Conservation (phyloP, 306 rosid species). For the Sicyos edulis region DNA sequence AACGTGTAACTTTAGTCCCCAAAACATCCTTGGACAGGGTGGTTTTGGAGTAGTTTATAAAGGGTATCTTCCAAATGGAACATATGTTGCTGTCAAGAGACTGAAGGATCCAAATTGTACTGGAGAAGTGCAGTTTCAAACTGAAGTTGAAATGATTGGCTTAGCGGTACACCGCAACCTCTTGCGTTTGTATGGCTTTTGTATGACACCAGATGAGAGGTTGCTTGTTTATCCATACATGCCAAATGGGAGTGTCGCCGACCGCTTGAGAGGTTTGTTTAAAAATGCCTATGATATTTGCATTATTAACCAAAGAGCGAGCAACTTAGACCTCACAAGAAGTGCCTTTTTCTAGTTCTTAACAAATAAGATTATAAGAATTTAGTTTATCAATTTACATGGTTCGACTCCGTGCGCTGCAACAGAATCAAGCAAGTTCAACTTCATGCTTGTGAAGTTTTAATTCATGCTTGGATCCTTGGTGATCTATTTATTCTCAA, state of each 20-base stretch:
- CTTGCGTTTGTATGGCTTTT: constrained; percentile 74
- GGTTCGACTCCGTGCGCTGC: not conserved
- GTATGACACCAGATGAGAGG: constrained; percentile 84
- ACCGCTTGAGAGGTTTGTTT: constrained; percentile 89
- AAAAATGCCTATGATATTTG: not conserved
- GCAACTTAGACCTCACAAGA: not conserved
- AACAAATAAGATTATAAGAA: not conserved
- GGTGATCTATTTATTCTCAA: constrained; percentile 2
- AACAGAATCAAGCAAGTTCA: not conserved
- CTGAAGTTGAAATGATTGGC: constrained; percentile 98
- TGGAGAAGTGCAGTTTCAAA: constrained; percentile 97
- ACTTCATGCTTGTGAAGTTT: not conserved
- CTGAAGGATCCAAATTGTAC: constrained; percentile 89
- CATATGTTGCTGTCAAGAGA: constrained; percentile 83
- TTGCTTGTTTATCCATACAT: constrained; percentile 87
- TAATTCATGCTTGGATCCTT: not conserved
- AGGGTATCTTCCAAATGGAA: constrained; percentile 82
- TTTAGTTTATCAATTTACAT: not conserved
- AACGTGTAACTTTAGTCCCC: constrained; percentile 70
- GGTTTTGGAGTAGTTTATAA: constrained; percentile 93
- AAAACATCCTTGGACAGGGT: constrained; percentile 81
- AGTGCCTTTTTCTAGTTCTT: not conserved
- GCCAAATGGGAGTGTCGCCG: constrained; percentile 96
- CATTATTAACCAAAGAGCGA: not conserved
- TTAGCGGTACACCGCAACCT: constrained; percentile 93